phyloP scores from a whole-genome alignment of 2,329 filamentous ascomycete species.

The Sporothrix curviconia region DNA sequence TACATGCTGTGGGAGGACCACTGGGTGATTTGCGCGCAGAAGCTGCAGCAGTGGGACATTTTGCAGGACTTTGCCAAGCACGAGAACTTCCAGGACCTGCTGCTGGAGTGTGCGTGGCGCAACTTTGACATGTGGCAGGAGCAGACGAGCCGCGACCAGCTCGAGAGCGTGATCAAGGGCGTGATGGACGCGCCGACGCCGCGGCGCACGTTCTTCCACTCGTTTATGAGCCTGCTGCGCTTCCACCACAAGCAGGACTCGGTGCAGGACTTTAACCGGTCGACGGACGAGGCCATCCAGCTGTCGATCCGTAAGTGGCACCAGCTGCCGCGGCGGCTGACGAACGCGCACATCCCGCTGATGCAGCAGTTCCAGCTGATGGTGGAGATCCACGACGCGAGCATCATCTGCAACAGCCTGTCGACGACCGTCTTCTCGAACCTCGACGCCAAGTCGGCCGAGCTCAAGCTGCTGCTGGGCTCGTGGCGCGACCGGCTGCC shows the following conservation, averaged over 20 bases:
- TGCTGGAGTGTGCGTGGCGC: slow-evolving; percentile 92
- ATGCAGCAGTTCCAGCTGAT: slow-evolving; percentile 97
- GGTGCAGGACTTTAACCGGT: slow-evolving; percentile 72
- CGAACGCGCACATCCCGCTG: slow-evolving; percentile 89
- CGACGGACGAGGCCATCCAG: slow-evolving; percentile 96
- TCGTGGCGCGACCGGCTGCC: slow-evolving; percentile 94
- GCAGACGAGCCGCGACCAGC: slow-evolving; percentile 74
- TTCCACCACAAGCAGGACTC: slow-evolving; percentile 84
- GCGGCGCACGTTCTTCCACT: slow-evolving; percentile 90
- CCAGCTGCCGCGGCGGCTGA: slow-evolving; percentile 88
- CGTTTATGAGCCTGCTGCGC: slow-evolving; percentile 94
- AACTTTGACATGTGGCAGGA: slow-evolving; percentile 93
- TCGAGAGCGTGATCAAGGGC: slow-evolving; percentile 91
- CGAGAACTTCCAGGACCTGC: slow-evolving; percentile 94
- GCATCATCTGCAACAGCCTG: slow-evolving; percentile 88
- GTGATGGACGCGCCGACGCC: slow-evolving; percentile 97
- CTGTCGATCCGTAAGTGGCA: slow-evolving; percentile 98
- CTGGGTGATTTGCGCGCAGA: slow-evolving; percentile 95
- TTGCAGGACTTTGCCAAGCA: slow-evolving; percentile 96
- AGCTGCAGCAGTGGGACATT: slow-evolving; percentile 98
- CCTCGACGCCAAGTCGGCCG: slow-evolving; percentile 87
- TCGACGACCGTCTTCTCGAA: slow-evolving; percentile 77
- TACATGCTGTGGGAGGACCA: slow-evolving; percentile 99
- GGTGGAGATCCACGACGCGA: slow-evolving; percentile 95
- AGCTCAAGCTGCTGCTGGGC: slow-evolving; percentile 86